Base-by-base conservation (phyloP, 805 yeast species). In the Jamesozyma piceae region DNA sequence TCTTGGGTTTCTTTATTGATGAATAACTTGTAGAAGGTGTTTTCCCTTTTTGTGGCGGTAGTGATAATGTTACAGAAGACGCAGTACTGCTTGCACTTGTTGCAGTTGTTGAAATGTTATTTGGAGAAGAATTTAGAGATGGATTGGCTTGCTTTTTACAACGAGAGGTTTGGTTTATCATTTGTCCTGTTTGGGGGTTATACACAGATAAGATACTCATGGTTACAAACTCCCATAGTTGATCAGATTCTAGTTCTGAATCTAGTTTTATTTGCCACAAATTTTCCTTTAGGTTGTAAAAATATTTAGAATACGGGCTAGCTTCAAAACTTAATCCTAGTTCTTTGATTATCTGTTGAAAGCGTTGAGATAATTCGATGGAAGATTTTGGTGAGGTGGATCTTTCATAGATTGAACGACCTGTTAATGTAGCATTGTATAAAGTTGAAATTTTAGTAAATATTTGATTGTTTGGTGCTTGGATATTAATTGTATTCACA, bases 291-390 rank as follows among this genome's bases (percentile, higher is more conserved):
- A 61, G 37, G 14, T 50, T 45, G 18, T 46, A 48, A 46, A 61
- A 59, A 47, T 56, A 61, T 37, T 50, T 53, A 14, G 52, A 45
- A 43, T 61, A 60, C 14, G 65, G 65, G 27, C 59, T 52, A 1
- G 51, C 51, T 20, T 56, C 61, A 43, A 45, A 54, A 38, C 60
- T 56, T 36, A 60, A 44, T 31, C 55, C 57, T 35, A 62, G 39
- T 44, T 62, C 66, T 42, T 58, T 59, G n/a, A 60, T 48, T 10
- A 60, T 60, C 45, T 60, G 66, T 39, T 53, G 57, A 38, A 62
- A 60, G 26, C 64, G 47, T 45, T 62, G 64, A 42, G 50, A 60
- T 33, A 62, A 43, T 42, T 62, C 66, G 15, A 62, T 59, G 13
- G 62, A 51, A 1, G 62, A 57, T 40, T 62, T 62, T 11, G 63